These are phyloP conservation scores for Cercospora sp. DNA, from an alignment of 2,329 filamentous ascomycete species.

Conservation along the genomic window DNA sequence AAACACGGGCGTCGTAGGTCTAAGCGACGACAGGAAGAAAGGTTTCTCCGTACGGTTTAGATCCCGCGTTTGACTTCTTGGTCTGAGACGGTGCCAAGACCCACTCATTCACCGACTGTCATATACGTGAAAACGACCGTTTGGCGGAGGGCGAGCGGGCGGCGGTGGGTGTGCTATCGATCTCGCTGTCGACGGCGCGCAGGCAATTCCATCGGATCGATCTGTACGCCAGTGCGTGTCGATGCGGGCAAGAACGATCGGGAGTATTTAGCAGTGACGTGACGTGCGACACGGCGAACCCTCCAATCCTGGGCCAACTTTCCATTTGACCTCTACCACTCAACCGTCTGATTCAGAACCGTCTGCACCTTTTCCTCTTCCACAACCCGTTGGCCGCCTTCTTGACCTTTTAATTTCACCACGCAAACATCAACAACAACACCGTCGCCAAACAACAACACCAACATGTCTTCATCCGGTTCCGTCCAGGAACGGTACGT, in stretches of 20 bases:
- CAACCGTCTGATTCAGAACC: constrained; percentile 1
- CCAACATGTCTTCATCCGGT: constrained; percentile 20
- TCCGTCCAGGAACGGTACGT: constrained; percentile 33
- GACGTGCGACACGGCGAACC: background rate
- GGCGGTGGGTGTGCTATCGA: background rate
- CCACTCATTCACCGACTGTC: background rate
- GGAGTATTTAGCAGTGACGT: background rate
- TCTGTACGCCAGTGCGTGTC: background rate
- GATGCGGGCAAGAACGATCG: background rate
- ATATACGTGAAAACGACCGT: background rate
- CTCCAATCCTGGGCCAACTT: constrained; percentile 5
- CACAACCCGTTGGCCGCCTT: background rate
- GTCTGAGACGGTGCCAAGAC: background rate
- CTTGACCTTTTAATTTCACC: background rate
- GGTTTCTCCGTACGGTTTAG: background rate
- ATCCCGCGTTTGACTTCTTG: background rate
- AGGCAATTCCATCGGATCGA: background rate
- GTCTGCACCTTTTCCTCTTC: background rate
- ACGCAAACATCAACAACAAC: constrained; percentile 3
- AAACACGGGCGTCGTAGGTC: background rate
- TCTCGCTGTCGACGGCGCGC: background rate
- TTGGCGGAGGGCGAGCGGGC: background rate
- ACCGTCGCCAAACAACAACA: constrained; percentile 1
- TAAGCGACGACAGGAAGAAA: background rate
- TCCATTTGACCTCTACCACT: constrained; percentile 3